Conservation (phyloP, 208 protist species). For the Leishmania turanica region DNA sequence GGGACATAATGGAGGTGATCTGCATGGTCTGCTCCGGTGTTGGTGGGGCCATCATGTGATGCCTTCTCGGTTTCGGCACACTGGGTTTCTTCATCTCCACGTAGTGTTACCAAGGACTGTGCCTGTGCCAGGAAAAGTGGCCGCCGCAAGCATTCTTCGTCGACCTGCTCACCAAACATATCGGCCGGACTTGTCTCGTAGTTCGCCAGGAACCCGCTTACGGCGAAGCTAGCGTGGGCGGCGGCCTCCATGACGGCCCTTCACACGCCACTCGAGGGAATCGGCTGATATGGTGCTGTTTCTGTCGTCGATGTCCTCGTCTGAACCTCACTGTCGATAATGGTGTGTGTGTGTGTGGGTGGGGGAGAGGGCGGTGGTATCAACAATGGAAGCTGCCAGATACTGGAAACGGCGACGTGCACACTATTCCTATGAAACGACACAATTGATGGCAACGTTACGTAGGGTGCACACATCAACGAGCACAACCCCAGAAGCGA, state of each 20-base stretch:
- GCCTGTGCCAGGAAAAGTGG: slow-evolving; percentile 31
- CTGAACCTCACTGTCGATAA: slow-evolving; percentile 36
- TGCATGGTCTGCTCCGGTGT: slow-evolving; percentile 57
- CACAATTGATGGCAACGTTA: slow-evolving; percentile 33
- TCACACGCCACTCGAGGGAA: slow-evolving; percentile 43
- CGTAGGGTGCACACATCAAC: slow-evolving; percentile 46
- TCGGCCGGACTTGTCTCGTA: slow-evolving; percentile 26
- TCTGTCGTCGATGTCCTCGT: slow-evolving; percentile 41
- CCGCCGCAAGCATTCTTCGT: slow-evolving; percentile 39
- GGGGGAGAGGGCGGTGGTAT: slow-evolving; percentile 10
- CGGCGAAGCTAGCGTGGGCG: slow-evolving; percentile 36
- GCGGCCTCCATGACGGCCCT: slow-evolving; percentile 28
- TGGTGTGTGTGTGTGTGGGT: neutral
- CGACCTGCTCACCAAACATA: slow-evolving; percentile 52
- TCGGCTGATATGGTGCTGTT: slow-evolving; percentile 54
- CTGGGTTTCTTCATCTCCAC: slow-evolving; percentile 29
- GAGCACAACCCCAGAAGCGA: slow-evolving; percentile 23
- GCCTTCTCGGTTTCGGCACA: slow-evolving; percentile 27
- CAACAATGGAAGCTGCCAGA: slow-evolving; percentile 23
- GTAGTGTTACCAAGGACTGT: slow-evolving; percentile 26
- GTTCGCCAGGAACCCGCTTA: slow-evolving; percentile 42
- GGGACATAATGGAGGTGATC: slow-evolving; percentile 8
- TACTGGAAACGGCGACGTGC: slow-evolving; percentile 5
- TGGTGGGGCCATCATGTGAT: slow-evolving; percentile 37
- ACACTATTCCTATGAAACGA: slow-evolving; percentile 17